Base-by-base conservation (phyloP, 2,329 filamentous ascomycete genomes). In the Metarhizium anisopliae region DNA sequence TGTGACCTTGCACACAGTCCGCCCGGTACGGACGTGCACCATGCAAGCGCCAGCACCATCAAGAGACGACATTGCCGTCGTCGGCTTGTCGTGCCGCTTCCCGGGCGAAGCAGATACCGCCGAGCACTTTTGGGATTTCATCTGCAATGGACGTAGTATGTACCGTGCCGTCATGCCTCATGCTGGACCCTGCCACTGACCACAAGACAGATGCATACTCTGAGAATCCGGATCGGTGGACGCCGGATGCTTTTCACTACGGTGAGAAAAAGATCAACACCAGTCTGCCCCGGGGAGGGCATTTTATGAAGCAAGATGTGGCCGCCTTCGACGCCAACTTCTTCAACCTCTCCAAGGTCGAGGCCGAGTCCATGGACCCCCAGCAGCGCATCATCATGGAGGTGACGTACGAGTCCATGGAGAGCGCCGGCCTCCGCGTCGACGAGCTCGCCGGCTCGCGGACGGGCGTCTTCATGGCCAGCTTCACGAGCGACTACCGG, bases 371-470 rank as follows among this genome's bases (percentile, higher is more conserved):
- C 10, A 49, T 57, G 18, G 77, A 79, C 45, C 77, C 77, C 1
- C 75, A 78, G 57, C 75, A 78, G 55, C 69, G 76, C 0, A 62
- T 78, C 11, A 65, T 76, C 35, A 67, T 78, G 3, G 75, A 79
- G 61, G 75, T 73, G 55, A 73, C 74, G 1, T 78, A 74, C 57
- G 76, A 79, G 61, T 73, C 74, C 0, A 66, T 78, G n/a, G 75
- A 78, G 59, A 75, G 71, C 53, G 75, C 75, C 1, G 76, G 75
- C 14, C 68, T 77, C 29, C 70, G 73, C 2, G 74, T 73, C 61
- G 70, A 74, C 25, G 60, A 65, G n/a, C 70, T 76, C 47, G 67
- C 75, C 13, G 74, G 73, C 14, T 69, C 71, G 56, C 65, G 74
- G 45, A 70, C 75, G 1, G 74, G 74, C 25, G 73, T 76, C 13